Percentiles rank a stretch among this genome's conserved stretches.
Conservation (phyloP, 2,329 filamentous ascomycete species). For the Scleromitrula shiraiana region DNA sequence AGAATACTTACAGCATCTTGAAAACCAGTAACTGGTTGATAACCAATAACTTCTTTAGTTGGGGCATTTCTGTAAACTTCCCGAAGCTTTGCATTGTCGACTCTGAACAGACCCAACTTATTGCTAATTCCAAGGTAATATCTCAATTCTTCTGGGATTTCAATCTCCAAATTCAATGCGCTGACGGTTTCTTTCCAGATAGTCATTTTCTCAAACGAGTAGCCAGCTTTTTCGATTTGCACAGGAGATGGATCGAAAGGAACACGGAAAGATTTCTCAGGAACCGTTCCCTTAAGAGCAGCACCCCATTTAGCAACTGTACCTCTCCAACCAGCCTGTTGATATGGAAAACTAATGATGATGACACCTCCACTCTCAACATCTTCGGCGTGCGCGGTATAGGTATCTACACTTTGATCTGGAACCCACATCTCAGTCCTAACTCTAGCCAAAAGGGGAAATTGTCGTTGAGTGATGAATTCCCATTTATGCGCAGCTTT, state of each 20-base stretch:
- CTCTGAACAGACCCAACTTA: slow-evolving; percentile 59
- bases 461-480: slow-evolving; percentile 62
- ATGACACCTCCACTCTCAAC: slow-evolving; percentile 51
- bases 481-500: slow-evolving; percentile 50
- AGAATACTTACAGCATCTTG: slow-evolving; percentile 53
- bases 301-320: slow-evolving; percentile 38
- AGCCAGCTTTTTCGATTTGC: slow-evolving; percentile 51
- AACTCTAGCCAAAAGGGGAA: slow-evolving; percentile 64
- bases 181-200: slow-evolving; percentile 54
- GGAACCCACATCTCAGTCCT: slow-evolving; percentile 61
- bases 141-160: slow-evolving; percentile 54
- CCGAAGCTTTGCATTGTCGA: slow-evolving; percentile 49
- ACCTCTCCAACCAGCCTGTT: slow-evolving; percentile 41
- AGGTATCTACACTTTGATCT: slow-evolving; percentile 47
- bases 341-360: slow-evolving; percentile 59
- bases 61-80: slow-evolving; percentile 56
- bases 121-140: slow-evolving; percentile 60
- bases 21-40: slow-evolving; percentile 59
- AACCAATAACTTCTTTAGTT: slow-evolving; percentile 47
- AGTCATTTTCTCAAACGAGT: slow-evolving; percentile 50
- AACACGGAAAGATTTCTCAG: slow-evolving; percentile 57
- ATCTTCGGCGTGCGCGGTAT: slow-evolving; percentile 40
- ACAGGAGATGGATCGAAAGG: slow-evolving; percentile 53
- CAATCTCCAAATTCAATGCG: slow-evolving; percentile 49
- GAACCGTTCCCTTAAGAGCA: slow-evolving; percentile 43